Evolutionary conservation across 805 yeast species (phyloP).

Genomic region (Metschnikowia gelsemii): DNA sequence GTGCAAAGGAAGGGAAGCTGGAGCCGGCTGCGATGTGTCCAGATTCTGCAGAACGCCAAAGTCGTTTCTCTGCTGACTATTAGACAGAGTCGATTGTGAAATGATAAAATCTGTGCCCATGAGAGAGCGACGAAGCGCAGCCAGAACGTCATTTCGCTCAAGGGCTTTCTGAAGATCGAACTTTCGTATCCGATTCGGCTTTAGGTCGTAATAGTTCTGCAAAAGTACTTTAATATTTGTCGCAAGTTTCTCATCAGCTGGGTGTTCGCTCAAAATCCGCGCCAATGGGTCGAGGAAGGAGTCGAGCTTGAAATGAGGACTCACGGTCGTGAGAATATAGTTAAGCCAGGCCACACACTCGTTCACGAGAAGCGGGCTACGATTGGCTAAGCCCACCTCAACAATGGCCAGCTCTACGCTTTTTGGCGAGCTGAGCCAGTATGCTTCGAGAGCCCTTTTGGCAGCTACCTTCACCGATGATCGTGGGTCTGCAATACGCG

Average conservation of each 20-base stretch:
- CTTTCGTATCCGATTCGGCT: conserved; percentile 40
- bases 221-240: conserved; percentile 25
- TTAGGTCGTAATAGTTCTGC: conserved; percentile 28
- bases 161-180: conserved; percentile 46
- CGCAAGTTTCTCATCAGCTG: conserved; percentile 15
- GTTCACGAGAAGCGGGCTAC: conserved; percentile 36
- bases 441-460: conserved; percentile 50
- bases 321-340: conserved; percentile 37
- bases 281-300: conserved; percentile 29
- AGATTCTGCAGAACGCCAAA: neutral
- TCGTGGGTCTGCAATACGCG: conserved; percentile 44
- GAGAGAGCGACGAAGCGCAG: conserved; percentile 21
- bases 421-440: conserved; percentile 52
- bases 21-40: neutral
- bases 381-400: conserved; percentile 43
- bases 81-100: neutral
- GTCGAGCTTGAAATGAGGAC: conserved; percentile 33
- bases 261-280: conserved; percentile 15
- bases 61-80: neutral
- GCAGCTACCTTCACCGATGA: conserved; percentile 43
- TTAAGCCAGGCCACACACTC: conserved; percentile 48
- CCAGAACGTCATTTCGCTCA: conserved; percentile 30
- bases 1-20: neutral
- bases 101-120: conserved; percentile 19
- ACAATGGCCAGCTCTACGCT: conserved; percentile 47